Percentiles rank a stretch among this genome's conserved stretches.
Conservation (phyloP, 352 stramenopile species). For the Poterioochromonas sp. region DNA sequence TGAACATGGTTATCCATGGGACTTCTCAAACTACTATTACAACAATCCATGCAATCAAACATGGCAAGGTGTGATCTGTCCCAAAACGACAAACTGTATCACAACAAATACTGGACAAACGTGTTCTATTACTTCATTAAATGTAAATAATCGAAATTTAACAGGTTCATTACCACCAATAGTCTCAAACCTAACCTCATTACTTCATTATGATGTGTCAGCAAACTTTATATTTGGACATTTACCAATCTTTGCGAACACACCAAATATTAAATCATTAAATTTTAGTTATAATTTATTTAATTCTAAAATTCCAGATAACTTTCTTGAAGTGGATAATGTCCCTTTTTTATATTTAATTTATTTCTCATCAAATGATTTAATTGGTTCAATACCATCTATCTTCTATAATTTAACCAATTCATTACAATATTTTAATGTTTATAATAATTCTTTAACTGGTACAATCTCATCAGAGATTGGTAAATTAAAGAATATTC, state of each 20-base stretch:
- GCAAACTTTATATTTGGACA: background rate
- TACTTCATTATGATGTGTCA: background rate
- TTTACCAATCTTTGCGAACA: background rate
- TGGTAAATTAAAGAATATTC: background rate
- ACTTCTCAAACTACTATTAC: background rate
- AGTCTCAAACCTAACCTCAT: background rate
- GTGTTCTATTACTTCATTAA: too few species aligned
- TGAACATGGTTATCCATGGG: background rate
- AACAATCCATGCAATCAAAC: slow-evolving; percentile 2
- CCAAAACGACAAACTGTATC: background rate
- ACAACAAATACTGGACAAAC: background rate
- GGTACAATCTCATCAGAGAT: background rate
- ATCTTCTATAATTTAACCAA: background rate
- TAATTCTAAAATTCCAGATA: background rate
- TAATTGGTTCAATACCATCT: background rate
- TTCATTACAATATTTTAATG: background rate
- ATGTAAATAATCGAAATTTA: too few species aligned
- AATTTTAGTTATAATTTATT: slow-evolving; percentile 18
- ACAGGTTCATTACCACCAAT: background rate
- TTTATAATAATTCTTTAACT: slow-evolving; percentile 7
- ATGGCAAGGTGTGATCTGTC: background rate
- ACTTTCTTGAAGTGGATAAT: background rate
- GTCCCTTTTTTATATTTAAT: background rate
- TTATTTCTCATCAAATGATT: background rate
- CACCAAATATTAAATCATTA: too few species aligned